Evolutionary conservation across 108 stramenopile genomes (phyloP).

Genomic region (Cylindrotheca closterium): DNA sequence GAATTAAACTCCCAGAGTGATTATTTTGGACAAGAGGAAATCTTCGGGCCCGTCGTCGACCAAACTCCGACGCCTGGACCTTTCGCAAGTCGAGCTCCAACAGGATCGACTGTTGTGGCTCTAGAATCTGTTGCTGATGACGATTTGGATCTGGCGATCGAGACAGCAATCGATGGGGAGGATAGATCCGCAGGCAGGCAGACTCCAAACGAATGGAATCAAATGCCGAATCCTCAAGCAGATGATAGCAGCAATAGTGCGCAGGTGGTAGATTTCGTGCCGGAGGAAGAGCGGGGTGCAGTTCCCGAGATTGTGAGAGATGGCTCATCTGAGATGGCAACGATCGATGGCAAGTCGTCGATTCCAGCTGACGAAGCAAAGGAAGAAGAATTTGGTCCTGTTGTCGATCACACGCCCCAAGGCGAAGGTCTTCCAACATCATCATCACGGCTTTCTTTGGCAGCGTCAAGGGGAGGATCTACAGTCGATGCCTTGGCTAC

Average conservation of each 20-base stretch:
- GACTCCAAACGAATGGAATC: constrained; percentile 28
- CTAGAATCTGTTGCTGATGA: constrained; percentile 38
- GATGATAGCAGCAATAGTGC: constrained; percentile 19
- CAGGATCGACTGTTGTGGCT: constrained; percentile 48
- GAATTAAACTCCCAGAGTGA: constrained; percentile 46
- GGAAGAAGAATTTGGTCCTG: constrained; percentile 52
- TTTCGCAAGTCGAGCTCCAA: constrained; percentile 7
- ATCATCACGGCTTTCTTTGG: constrained; percentile 23
- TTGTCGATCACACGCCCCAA: constrained; percentile 39
- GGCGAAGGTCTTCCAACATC: constrained; percentile 43
- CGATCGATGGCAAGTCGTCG: constrained; percentile 34
- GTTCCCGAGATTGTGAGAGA: constrained; percentile 18
- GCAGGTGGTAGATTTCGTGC: constrained; percentile 29
- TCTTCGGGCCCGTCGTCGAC: constrained; percentile 55
- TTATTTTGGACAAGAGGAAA: constrained; percentile 42
- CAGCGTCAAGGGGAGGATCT: constrained; percentile 49
- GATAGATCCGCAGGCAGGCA: constrained; percentile 28
- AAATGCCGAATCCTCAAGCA: constrained; percentile 47
- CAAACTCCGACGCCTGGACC: constrained; percentile 20
- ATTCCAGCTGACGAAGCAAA: constrained; percentile 34
- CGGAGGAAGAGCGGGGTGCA: constrained; percentile 17
- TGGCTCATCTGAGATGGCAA: constrained; percentile 44
- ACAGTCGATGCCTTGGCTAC: constrained; percentile 51
- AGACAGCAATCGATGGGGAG: constrained; percentile 22
- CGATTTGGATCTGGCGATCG: constrained; percentile 37